Base-by-base conservation (phyloP, 371 early-diverging fungal genomes). In the Sporodiniella umbellata region DNA sequence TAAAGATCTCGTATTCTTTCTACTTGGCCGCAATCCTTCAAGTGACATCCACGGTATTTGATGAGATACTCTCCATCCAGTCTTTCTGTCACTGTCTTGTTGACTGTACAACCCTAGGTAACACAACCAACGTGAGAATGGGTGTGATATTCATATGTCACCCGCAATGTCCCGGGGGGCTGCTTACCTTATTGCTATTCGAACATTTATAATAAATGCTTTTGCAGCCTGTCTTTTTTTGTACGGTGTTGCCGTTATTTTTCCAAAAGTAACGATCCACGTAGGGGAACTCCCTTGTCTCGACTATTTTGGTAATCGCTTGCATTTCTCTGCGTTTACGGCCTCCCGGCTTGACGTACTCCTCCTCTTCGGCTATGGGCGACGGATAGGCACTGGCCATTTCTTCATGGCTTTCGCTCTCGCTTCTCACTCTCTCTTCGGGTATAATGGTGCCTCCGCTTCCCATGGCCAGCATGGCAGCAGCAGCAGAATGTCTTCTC, bases 291-390 rank as follows among this genome's bases (percentile, higher is more conserved):
- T 84, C 84, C 22, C 68, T 73, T 6, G 84, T 82, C 43, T 84
- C 84, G 11, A 84, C 79, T 44, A 82, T 77, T 56, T 79, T 79
- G 28, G 79, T 81, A 22, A 84, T 80, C 4, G 84, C 80, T 40
- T 81, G 82, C 82, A 84, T 84, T 54, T 80, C 82, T 30, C 82
- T 69, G 48, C 84, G 63, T 43, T 75, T 73, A 11, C 79, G 72
- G 53, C 78, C 78, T 22, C 75, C 55, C 8, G 51, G 48, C 18
- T 54, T 60, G 21, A 40, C 44, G n/a, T 18, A 22, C 7, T 44
- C 49, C 15, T 55, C 43, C 14, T 48, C 48, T 33, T 51, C 45
- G 8, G 60, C 47, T n/a, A 47, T 52, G 11, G 71, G 72, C 24
- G 72, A 68, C 31, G 68, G 68, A 57, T 60, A 61, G 17, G 57